Conservation (phyloP, 1,284 basidiomycete species). For the Apiotrichum brassicae region DNA sequence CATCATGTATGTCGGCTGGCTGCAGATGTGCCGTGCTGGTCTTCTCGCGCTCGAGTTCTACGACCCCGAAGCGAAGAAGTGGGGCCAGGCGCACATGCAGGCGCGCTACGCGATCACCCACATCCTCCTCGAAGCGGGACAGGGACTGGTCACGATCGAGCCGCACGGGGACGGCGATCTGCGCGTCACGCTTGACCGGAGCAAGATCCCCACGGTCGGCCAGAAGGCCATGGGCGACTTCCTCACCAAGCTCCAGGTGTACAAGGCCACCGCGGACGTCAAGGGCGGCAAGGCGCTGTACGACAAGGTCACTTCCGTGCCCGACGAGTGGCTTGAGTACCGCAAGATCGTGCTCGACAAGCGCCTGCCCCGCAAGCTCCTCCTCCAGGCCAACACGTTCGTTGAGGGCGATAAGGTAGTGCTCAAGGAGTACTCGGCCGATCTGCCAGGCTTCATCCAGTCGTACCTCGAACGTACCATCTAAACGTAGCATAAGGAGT, state of each 20-base stretch:
- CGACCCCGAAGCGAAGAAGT: constrained; percentile 69
- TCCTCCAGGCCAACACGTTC: constrained; percentile 19
- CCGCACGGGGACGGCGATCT: constrained; percentile 13
- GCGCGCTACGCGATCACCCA: constrained; percentile 18
- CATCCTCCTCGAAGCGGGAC: constrained; percentile 13
- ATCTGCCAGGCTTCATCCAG: constrained; percentile 13
- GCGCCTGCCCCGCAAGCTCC: constrained; percentile 17
- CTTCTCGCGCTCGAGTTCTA: constrained; percentile 73
- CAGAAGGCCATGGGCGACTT: constrained; percentile 13
- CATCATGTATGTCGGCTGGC: constrained; percentile 70
- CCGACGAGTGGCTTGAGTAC: constrained; percentile 12
- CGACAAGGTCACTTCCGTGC: constrained; percentile 6
- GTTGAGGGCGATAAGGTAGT: constrained; percentile 11
- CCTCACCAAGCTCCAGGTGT: constrained; percentile 16
- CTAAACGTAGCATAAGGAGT: no score
- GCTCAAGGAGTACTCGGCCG: constrained; percentile 14
- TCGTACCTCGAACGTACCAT: constrained; percentile 16
- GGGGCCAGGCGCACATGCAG: constrained; percentile 86
- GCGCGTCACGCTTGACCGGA: constrained; percentile 9
- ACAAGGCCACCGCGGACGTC: constrained; percentile 17
- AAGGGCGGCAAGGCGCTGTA: constrained; percentile 12
- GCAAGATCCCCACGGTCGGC: constrained; percentile 11
- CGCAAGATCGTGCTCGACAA: constrained; percentile 14
- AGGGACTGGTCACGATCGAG: constrained; percentile 10
- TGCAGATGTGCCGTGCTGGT: constrained; percentile 76